Conservation (phyloP, 2,329 filamentous ascomycete species). For the Neofusicoccum umdonicola region DNA sequence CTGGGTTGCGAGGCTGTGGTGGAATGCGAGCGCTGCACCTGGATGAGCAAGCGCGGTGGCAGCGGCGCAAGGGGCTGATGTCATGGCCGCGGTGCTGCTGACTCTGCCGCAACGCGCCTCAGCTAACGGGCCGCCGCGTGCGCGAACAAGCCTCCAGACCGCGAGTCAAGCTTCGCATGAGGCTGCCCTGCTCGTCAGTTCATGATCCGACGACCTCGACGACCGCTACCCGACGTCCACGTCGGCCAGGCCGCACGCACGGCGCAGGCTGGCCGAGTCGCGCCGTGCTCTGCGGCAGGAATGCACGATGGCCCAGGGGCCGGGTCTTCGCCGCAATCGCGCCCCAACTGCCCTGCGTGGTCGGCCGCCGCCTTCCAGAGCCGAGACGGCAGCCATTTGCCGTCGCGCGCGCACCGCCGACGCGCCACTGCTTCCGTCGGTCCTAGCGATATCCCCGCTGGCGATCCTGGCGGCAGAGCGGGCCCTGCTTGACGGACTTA, state of each 20-base stretch:
- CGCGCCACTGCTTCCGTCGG: neutral
- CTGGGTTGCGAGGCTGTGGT: neutral
- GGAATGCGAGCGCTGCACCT: neutral
- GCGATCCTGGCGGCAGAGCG: slow-evolving; percentile 1
- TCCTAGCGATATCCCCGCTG: slow-evolving; percentile 5
- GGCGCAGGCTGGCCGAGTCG: neutral
- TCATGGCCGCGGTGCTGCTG: neutral
- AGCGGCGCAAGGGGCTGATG: neutral
- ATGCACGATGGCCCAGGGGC: neutral
- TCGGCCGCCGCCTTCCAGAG: neutral
- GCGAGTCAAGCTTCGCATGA: neutral
- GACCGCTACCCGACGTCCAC: neutral
- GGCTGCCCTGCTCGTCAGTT: neutral
- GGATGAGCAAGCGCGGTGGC: neutral
- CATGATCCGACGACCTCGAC: neutral
- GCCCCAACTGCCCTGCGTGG: neutral
- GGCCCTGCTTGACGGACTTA: slow-evolving; percentile 11
- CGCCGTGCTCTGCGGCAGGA: neutral
- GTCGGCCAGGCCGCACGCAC: neutral
- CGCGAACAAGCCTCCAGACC: neutral
- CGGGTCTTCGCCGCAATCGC: neutral
- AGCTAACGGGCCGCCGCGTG: neutral
- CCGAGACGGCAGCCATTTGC: neutral
- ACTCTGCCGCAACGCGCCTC: neutral
- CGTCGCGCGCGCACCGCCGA: neutral